phyloP scores from a whole-genome alignment of 225 moss, liverwort and hornwort species.

The Rhytidiadelphus loreus region DNA sequence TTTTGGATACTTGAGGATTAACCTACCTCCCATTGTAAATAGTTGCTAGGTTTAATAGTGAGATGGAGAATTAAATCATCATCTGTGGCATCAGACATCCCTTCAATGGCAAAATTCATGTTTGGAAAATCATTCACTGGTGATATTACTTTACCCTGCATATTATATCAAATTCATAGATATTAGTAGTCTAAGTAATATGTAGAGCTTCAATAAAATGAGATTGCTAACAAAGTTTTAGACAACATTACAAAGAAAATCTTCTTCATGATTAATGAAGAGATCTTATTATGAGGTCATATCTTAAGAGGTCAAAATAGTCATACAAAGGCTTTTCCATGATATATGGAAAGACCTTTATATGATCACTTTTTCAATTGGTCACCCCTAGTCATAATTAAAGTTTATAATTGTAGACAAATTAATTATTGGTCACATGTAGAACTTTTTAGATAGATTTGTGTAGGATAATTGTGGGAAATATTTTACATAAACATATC shows the following conservation, averaged over 20 bases:
- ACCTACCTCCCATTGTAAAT: background rate
- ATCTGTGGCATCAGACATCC: background rate
- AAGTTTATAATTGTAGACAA: background rate
- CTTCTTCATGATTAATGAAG: background rate
- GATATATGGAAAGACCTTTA: background rate
- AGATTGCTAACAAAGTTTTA: background rate
- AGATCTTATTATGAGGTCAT: too few relatives aligned
- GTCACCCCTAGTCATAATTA: background rate
- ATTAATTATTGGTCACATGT: background rate
- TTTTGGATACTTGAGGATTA: background rate
- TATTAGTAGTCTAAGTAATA: background rate
- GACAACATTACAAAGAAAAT: background rate
- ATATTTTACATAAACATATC: too few relatives aligned
- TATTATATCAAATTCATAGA: background rate
- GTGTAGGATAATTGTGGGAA: background rate
- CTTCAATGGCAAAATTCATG: background rate
- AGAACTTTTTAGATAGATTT: background rate
- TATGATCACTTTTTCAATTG: background rate
- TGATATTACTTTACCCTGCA: background rate
- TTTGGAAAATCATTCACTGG: background rate
- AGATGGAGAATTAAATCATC: background rate
- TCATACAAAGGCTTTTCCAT: background rate
- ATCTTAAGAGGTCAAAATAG: background rate
- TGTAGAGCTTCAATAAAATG: background rate
- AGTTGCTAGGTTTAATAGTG: background rate